phyloP scores from a whole-genome alignment of 179 eudicot genomes.

The Sideroxylon spinosum region DNA sequence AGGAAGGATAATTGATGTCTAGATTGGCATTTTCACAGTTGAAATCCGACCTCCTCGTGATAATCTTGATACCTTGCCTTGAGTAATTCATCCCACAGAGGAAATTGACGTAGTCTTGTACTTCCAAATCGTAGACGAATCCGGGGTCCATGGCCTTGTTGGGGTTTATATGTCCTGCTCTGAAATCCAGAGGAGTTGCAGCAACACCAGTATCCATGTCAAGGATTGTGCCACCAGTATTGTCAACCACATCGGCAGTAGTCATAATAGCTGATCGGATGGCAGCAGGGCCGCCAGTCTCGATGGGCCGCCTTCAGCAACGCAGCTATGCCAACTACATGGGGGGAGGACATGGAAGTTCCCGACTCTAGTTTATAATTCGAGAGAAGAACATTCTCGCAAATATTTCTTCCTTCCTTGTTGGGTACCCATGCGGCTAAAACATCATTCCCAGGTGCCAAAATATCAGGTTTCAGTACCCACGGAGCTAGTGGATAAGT shows the following conservation, averaged over 20 bases:
- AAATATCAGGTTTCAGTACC: conserved; percentile 44
- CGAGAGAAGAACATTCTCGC: conserved; percentile 19
- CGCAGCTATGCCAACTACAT: conserved; percentile 49
- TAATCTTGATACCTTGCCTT: conserved; percentile 22
- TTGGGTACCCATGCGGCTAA: conserved; percentile 42
- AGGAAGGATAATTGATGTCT: conserved; percentile 62
- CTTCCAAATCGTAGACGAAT: conserved; percentile 35
- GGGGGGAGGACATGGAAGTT: conserved; percentile 71
- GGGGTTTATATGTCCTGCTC: conserved; percentile 40
- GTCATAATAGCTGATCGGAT: conserved; percentile 72
- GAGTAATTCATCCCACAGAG: conserved; percentile 45
- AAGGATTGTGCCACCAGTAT: conserved; percentile 21
- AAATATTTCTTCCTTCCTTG: conserved; percentile 16
- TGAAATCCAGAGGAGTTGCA: conserved; percentile 49
- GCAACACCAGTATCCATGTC: conserved; percentile 19
- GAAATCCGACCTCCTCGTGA: conserved; percentile 22
- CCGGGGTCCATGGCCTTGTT: conserved; percentile 44
- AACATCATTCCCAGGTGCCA: conserved; percentile 52
- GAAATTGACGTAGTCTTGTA: conserved; percentile 37
- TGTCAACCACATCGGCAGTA: conserved; percentile 44
- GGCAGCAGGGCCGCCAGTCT: conserved; percentile 54
- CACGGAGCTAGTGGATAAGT: background rate
- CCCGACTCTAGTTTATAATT: conserved; percentile 43
- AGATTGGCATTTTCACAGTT: conserved; percentile 31
- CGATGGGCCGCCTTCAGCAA: conserved; percentile 46